phyloP scores from a whole-genome alignment of 495 filamentous ascomycete species.

The Neurospora sp. region DNA sequence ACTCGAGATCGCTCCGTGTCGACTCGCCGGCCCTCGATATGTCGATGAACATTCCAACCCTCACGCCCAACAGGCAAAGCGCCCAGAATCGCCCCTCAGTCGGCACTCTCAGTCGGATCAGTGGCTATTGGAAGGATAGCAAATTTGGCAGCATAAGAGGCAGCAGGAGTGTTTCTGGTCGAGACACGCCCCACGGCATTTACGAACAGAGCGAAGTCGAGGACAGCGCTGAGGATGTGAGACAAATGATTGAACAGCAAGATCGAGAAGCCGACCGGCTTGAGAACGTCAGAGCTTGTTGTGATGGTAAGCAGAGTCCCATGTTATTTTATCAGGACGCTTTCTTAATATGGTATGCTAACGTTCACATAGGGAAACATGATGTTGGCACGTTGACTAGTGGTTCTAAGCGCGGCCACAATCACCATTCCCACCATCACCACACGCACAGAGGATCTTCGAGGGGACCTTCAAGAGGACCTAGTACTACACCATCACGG shows the following conservation, averaged over 20 bases:
- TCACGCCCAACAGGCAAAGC: constrained; percentile 34
- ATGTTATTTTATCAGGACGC: neutral
- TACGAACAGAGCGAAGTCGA: constrained; percentile 62
- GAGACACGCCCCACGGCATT: constrained; percentile 38
- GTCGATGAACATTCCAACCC: constrained; percentile 33
- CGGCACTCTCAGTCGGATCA: constrained; percentile 33
- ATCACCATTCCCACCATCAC: constrained; percentile 15
- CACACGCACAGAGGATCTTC: constrained; percentile 28
- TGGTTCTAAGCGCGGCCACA: constrained; percentile 29
- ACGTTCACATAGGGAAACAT: constrained; percentile 54
- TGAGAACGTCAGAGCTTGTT: constrained; percentile 94
- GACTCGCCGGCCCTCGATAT: constrained; percentile 40
- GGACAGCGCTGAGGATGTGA: constrained; percentile 72
- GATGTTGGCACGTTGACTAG: constrained; percentile 50
- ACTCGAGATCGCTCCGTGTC: constrained; percentile 57
- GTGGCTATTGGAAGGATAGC: constrained; percentile 37
- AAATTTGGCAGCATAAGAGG: constrained; percentile 33
- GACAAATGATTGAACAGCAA: constrained; percentile 62
- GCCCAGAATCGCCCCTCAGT: constrained; percentile 18
- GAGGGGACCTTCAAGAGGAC: constrained; percentile 20
- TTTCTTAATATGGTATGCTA: constrained; percentile 6
- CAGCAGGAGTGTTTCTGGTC: constrained; percentile 29
- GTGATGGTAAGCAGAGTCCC: constrained; percentile 65
- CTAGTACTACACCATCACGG: constrained; percentile 20
- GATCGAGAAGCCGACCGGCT: constrained; percentile 65